Evolutionary conservation across 805 yeast species (phyloP), one percentile per base, ranked within the genome.

Genomic region (Wickerhamomyces bovis): DNA sequence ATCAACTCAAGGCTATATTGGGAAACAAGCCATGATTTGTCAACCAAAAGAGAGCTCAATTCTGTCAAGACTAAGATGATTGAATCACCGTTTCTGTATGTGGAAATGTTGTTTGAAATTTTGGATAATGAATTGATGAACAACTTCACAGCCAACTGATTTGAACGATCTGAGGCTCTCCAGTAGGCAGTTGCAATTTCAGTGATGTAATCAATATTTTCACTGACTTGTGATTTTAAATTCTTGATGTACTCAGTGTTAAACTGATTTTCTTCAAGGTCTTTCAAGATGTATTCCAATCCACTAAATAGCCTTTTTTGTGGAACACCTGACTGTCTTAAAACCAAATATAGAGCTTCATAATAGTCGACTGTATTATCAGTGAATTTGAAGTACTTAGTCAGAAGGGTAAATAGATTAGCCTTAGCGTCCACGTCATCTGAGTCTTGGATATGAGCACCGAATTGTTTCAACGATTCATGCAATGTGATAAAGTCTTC

Each of bases 1-100:
- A 78, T 60, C 30, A 74, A 56, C 61, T 88, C 96, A 18, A 82
- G 65, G 0, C 78, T 61, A 57, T 83, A 84, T 60, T 88, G 96
- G 4, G 78, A 68, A 42, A 87, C 71, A 1, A 76, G 53, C 83
- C 86, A 79, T 0, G 76, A 54, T 45, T 75, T 72, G 7, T 77
- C 76, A 10, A 75, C 63, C 16, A 84, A 61, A 9, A 77, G 48
- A 0, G 55, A 44, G 49, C 71, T 77, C 22, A 84, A 35, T 7
- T 68, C 41, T 4, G 38, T 23, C 3, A 53, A 5, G 0, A 48
- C 9, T 15, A 41, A 2, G 25, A 43, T 12, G 16, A 40, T 7
- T 33, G 46, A 15, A 2, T 31, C 26, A 22, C 38, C 10, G 12
- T 31, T 22, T 6, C 39, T 23, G 5, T 55, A 13, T 6, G 43